Evolutionary conservation across 2,329 filamentous ascomycete genomes (phyloP), one percentile per base, ranked within the genome.

Genomic region (Alternaria postmessia): DNA sequence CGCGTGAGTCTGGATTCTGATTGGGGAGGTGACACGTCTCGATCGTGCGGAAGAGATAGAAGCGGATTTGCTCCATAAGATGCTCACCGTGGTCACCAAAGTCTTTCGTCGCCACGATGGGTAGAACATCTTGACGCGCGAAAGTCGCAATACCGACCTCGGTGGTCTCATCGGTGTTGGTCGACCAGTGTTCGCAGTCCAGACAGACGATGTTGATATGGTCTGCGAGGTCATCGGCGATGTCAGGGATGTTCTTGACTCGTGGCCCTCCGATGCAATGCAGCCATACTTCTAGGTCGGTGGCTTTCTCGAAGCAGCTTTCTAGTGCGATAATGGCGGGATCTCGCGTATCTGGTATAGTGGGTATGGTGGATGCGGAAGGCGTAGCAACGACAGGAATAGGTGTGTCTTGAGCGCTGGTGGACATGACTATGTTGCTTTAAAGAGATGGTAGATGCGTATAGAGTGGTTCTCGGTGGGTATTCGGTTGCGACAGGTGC

Each of bases 101-200:
- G 1, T 60, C 46, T 5, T 24, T n/a, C 5, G 14, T 32, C 1
- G 20, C 20, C 2, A 28, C 22, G 4, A 64, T n/a, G 3, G 9
- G 24, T 1, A 38, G 2, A 1, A 64, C 46, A 4, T 69, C 58
- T 16, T 59, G 49, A 0, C 51, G 56, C 0, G 59, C 26, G 11
- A 72, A 64, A 3, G 49, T 57, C 6, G 41, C 61, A 3, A 74
- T 24, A 0, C 73, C 73, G 1, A 75, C 43, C 51, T 74, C 71
- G 0, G 70, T 74, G 20, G 70, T 60, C 43, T 64, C 57, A 5
- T 62, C 60, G 0, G 65, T 68, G 28, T 72, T 71, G 7, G 55
- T 48, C 0, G 66, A 69, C 54, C 64, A 70, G 11, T 68, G 67
- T 46, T 74, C 71, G 1, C 65, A 68, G 38, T 74, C 71, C 4